These are phyloP conservation scores for Nymphaea thermarum DNA, from an alignment of 164 flowering plant species.

Conservation along the genomic window DNA sequence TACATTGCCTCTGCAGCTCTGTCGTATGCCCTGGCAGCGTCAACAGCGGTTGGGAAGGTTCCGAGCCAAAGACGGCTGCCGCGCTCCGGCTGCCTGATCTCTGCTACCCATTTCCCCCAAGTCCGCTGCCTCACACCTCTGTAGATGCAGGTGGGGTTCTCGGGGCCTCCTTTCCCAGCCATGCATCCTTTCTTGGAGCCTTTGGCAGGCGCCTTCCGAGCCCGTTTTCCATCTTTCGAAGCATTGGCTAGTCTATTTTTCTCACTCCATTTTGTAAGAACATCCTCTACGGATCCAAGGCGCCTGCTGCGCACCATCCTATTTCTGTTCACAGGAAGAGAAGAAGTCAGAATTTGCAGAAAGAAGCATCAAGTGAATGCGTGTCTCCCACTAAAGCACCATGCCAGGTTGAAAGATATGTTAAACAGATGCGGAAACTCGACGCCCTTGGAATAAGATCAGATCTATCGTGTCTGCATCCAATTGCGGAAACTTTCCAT, in stretches of 20 bases:
- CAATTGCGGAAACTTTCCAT: too few relatives aligned
- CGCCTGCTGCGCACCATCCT: constrained; percentile 8
- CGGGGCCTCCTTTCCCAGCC: constrained; percentile 29
- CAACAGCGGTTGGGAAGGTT: constrained; percentile 32
- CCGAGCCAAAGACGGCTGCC: constrained; percentile 25
- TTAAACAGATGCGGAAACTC: too few relatives aligned
- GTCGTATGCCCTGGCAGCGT: constrained; percentile 53
- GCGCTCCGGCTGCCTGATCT: constrained; percentile 20
- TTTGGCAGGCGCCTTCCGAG: constrained; percentile 10
- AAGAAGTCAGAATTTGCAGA: too few relatives aligned
- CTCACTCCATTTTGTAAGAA: constrained; percentile 12
- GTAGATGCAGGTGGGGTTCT: constrained; percentile 14
- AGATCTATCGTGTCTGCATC: too few relatives aligned
- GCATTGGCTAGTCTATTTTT: not conserved
- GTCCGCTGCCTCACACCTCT: constrained; percentile 28
- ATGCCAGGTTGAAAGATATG: too few relatives aligned
- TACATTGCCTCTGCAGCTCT: constrained; percentile 53
- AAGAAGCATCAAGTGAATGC: too few relatives aligned
- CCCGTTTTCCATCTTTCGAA: not conserved
- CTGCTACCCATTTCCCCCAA: constrained; percentile 31
- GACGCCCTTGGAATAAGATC: too few relatives aligned
- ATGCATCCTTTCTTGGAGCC: constrained; percentile 27
- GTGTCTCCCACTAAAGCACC: too few relatives aligned
- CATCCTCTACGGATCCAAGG: constrained; percentile 11
- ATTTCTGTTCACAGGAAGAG: not conserved